These are phyloP conservation scores for Tubosaeta sp. DNA, from an alignment of 768 basidiomycete genomes.

Conservation along the genomic window DNA sequence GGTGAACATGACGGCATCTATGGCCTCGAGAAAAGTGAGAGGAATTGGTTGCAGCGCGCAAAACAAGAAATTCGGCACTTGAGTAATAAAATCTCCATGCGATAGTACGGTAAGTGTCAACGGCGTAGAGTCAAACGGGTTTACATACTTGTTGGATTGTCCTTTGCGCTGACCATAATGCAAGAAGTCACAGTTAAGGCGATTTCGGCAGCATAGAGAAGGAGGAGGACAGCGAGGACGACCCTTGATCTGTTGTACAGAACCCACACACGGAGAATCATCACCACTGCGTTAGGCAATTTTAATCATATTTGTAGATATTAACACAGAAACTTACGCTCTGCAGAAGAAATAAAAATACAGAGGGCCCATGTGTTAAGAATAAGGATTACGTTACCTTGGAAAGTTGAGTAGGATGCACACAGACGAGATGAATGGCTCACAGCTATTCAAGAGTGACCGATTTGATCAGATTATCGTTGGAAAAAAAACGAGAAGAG, in stretches of 20 bases:
- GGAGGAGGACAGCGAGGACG: not conserved
- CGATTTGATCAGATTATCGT: too few relatives aligned
- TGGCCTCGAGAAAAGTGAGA: too few relatives aligned
- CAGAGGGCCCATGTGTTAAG: not conserved
- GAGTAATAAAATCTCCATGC: too few relatives aligned
- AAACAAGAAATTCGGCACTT: not conserved
- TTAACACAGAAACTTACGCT: not conserved
- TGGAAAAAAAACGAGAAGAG: too few relatives aligned
- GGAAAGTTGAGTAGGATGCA: not conserved
- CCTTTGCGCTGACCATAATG: not conserved
- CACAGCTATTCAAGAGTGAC: not conserved
- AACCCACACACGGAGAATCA: slow-evolving; percentile 1
- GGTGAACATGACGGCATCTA: not conserved
- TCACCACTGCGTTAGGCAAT: not conserved
- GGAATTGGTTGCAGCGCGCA: not conserved
- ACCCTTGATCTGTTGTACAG: not conserved
- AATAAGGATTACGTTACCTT: not conserved
- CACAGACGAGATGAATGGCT: not conserved
- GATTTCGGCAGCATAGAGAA: not conserved
- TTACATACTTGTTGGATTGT: not conserved
- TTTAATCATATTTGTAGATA: not conserved
- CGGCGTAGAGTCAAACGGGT: too few relatives aligned
- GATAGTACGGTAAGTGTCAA: too few relatives aligned
- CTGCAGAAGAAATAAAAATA: not conserved
- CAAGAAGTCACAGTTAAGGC: not conserved